Evolutionary conservation across 2,329 filamentous ascomycete genomes (phyloP), one percentile per base, ranked within the genome.

Genomic region (Fusarium xylarioides): DNA sequence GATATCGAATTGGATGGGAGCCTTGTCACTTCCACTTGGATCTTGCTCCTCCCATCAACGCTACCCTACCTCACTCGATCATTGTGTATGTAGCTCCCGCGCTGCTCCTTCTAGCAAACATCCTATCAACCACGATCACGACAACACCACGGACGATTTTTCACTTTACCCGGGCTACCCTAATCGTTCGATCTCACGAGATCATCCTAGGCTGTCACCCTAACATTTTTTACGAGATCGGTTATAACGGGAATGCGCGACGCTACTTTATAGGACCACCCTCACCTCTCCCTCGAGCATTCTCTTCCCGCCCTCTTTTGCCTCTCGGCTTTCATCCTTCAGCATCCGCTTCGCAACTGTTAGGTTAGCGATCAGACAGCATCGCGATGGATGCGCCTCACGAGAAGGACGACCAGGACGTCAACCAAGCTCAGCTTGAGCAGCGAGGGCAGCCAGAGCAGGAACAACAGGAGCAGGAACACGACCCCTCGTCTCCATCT

Each of bases 361-460:
- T 67, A 70, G 68, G 66, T 76, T 69, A 42, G 68, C 57, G 50
- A 69, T 40, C 55, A 68, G 52, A 37, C 55, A 69, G 62, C 32
- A 50, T 68, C 69, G 58, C 37, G 49, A 79, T 79, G 77, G 76
- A 77, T 63, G 54, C 64, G 56, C 47, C 70, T 19, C 75, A 63
- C 23, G 70, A 73, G 32, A 68, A 38, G 46, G 74, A 67, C 40
- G 55, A 58, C 21, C 60, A 67, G 44, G 55, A 40, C 35, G 63
- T 52, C 38, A 63, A 54, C 40, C 67, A 71, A 30, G 30, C 46
- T 54, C 57, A 58, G 26, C 44, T 56, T 11, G 57, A 54, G 34
- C 18, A 52, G 34, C 56, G 42, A 40, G 44, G 26, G 26, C 57
- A 35, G 21, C 37, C 34, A 14, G 57, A 61, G 21, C 40, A 58